These are phyloP conservation scores for Debaryomyces fabryi DNA, from an alignment of 1,139 yeast genomes.

Conservation along the genomic window DNA sequence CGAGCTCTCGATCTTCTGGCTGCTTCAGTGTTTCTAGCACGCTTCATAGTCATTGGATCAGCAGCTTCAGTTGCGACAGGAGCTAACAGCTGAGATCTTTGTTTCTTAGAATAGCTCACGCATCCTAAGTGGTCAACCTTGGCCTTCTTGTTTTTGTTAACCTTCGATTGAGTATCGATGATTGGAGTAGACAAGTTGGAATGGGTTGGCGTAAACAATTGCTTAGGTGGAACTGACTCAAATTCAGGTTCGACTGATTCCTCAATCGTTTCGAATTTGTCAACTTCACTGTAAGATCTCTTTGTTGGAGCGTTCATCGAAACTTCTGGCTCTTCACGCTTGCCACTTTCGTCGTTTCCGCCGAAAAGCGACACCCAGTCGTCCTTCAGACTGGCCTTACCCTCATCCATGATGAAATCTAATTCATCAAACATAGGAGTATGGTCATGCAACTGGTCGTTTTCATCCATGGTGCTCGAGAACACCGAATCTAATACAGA, in stretches of 20 bases:
- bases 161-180: slow-evolving; percentile 18
- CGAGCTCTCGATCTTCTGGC: slow-evolving; percentile 95
- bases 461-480: slow-evolving; percentile 47
- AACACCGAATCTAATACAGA: slow-evolving; percentile 66
- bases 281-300: slow-evolving; percentile 35
- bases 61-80: slow-evolving; percentile 61
- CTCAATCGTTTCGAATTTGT: slow-evolving; percentile 16
- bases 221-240: slow-evolving; percentile 13
- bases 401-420: slow-evolving; percentile 49
- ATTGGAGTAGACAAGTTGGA: slow-evolving; percentile 30
- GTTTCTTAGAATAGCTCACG: slow-evolving; percentile 66
- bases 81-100: slow-evolving; percentile 58
- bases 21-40: slow-evolving; percentile 96
- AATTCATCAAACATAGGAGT: slow-evolving; percentile 71
- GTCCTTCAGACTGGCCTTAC: slow-evolving; percentile 47
- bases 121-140: slow-evolving; percentile 65
- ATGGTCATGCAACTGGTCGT: slow-evolving; percentile 41
- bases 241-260: slow-evolving; percentile 10
- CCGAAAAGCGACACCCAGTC: slow-evolving; percentile 71
- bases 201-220: slow-evolving; percentile 36
- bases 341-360: slow-evolving; percentile 17
- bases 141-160: slow-evolving; percentile 13
- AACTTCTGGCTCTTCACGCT: slow-evolving; percentile 19
- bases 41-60: slow-evolving; percentile 74
- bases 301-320: slow-evolving; percentile 13